Percentiles rank a stretch among this genome's conserved stretches.
Evolutionary conservation across 1,284 basidiomycete genomes (phyloP).

Genomic region (Pholiota adiposa): DNA sequence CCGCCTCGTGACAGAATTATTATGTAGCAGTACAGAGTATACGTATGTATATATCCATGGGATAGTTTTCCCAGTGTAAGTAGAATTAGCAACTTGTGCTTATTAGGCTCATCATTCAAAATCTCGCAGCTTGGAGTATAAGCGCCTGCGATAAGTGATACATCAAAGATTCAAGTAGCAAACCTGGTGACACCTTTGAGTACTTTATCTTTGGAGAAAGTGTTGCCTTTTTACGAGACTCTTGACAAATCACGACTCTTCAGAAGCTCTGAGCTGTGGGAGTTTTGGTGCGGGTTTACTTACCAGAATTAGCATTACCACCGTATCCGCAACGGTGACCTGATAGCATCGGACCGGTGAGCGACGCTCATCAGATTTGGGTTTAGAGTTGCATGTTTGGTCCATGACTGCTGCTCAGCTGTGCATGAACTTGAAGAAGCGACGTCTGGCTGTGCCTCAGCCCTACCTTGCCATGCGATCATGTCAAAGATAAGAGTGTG

Average conservation of each 20-base stretch:
- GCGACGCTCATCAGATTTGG: background rate
- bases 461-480: background rate
- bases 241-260: background rate
- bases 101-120: background rate
- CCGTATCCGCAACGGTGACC: background rate
- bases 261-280: background rate
- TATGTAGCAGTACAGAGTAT: slow-evolving; percentile 30
- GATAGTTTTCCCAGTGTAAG: slow-evolving; percentile 9
- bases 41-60: slow-evolving; percentile 23
- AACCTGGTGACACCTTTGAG: background rate
- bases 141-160: background rate
- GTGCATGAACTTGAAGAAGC: background rate
- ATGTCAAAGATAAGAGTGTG: background rate
- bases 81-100: slow-evolving; percentile 9
- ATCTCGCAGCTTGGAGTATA: too few species aligned
- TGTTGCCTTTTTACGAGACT: background rate
- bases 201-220: slow-evolving; percentile 6
- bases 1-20: slow-evolving; percentile 17
- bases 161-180: background rate
- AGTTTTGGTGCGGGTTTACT: background rate
- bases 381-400: background rate
- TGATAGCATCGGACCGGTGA: background rate
- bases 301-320: background rate
- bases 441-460: background rate
- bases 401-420: background rate